These are phyloP conservation scores for Penicillium diatomitis DNA, from an alignment of 495 filamentous ascomycete genomes.

Conservation along the genomic window DNA sequence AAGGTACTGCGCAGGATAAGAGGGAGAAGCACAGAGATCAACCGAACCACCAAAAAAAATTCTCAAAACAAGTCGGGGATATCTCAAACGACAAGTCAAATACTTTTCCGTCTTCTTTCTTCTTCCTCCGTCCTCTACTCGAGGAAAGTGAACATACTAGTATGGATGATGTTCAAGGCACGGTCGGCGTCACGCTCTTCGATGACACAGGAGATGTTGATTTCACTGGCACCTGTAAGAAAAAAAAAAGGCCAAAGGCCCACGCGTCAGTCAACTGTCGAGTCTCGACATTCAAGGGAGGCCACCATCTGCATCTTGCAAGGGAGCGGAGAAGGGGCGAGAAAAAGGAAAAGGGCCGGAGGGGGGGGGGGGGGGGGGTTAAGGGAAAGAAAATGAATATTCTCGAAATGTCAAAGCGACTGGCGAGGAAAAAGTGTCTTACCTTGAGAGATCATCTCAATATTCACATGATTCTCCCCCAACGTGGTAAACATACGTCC, in stretches of 20 bases:
- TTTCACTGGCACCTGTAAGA: conserved; percentile 79
- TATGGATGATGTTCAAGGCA: conserved; percentile 91
- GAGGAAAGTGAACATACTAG: conserved; percentile 68
- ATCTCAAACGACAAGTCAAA: conserved; percentile 18
- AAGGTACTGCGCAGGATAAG: background rate
- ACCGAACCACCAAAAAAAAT: background rate
- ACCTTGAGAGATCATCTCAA: conserved; percentile 98
- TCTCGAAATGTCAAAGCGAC: background rate
- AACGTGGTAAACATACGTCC: conserved; percentile 85
- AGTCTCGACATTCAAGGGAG: background rate
- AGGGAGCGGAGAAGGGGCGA: conserved; percentile 1
- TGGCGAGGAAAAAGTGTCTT: conserved; percentile 21
- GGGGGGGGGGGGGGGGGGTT: no score
- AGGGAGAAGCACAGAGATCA: conserved; percentile 5
- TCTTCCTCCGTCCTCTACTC: conserved; percentile 23
- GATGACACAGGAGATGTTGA: conserved; percentile 97
- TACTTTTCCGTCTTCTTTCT: conserved; percentile 1
- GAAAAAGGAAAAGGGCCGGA: background rate
- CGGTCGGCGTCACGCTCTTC: conserved; percentile 81
- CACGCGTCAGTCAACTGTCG: conserved; percentile 10
- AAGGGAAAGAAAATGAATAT: background rate
- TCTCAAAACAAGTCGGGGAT: conserved; percentile 4
- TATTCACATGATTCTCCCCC: conserved; percentile 80
- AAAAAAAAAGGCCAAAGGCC: conserved; percentile 1
- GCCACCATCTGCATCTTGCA: background rate